Conservation (phyloP, 169 alveolate species). For the Eimeria brunetti region DNA sequence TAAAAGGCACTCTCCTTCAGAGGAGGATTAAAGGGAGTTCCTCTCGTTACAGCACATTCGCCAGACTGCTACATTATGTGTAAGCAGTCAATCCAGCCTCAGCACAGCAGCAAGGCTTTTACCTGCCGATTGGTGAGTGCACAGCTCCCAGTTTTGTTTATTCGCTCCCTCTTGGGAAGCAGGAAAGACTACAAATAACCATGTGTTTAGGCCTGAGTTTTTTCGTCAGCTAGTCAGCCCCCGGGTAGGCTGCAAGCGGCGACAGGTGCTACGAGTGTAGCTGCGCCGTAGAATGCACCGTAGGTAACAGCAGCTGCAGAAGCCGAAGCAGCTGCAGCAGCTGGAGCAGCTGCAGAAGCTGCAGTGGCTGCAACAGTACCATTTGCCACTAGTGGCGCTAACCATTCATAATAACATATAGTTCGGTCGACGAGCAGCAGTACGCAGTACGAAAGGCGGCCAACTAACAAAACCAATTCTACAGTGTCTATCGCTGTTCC, state of each 20-base stretch:
- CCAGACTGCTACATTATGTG: background rate
- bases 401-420: background rate
- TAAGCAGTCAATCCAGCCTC: background rate
- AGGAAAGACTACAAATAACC: background rate
- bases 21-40: background rate
- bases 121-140: background rate
- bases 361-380: too few relatives aligned
- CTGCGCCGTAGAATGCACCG: background rate
- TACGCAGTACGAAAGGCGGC: too few relatives aligned
- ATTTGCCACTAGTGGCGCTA: background rate
- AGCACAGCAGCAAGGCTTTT: background rate
- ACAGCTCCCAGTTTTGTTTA: background rate
- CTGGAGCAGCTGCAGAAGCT: background rate
- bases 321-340: background rate
- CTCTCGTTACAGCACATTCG: background rate
- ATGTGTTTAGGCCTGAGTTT: background rate
- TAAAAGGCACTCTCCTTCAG: background rate
- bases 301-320: background rate
- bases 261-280: background rate
- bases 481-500: too few relatives aligned
- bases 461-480: too few relatives aligned
- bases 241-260: too few relatives aligned
- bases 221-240: too few relatives aligned
- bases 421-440: too few relatives aligned
- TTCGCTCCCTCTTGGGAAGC: background rate